Percentiles rank a stretch among this genome's conserved stretches.
Evolutionary conservation across 1,284 basidiomycete species (phyloP).

Genomic region (Tilletia setariae): DNA sequence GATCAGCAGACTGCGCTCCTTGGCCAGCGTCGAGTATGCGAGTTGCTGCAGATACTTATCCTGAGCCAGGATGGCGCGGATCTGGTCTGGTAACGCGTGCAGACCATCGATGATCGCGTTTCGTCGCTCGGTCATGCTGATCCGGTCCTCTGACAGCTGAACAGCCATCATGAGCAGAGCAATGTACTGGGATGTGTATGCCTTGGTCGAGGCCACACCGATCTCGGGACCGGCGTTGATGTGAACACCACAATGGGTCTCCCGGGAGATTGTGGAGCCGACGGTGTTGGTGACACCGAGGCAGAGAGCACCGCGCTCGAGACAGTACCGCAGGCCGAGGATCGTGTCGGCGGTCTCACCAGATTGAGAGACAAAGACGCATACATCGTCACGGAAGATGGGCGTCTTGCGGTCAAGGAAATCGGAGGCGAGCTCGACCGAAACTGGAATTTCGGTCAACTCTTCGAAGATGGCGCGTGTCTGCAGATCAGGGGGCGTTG

Average conservation of each 20-base stretch:
- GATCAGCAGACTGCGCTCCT: slow-evolving; percentile 83
- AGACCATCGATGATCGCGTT: slow-evolving; percentile 92
- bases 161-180: slow-evolving; percentile 97
- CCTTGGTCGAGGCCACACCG: slow-evolving; percentile 99
- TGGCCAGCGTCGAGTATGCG: slow-evolving; percentile 71
- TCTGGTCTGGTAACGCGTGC: slow-evolving; percentile 82
- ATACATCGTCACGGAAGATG: slow-evolving; percentile 98
- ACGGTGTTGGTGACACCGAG: slow-evolving; percentile 96
- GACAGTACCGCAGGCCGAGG: slow-evolving; percentile 89
- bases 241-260: slow-evolving; percentile 93
- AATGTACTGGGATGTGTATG: slow-evolving; percentile 99
- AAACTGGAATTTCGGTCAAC: slow-evolving; percentile 96
- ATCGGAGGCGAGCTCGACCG: slow-evolving; percentile 94
- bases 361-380: slow-evolving; percentile 94
- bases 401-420: slow-evolving; percentile 98
- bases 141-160: slow-evolving; percentile 92
- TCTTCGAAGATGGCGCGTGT: slow-evolving; percentile 97
- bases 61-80: slow-evolving; percentile 78
- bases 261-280: slow-evolving; percentile 94
- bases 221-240: slow-evolving; percentile 99
- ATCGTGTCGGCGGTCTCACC: slow-evolving; percentile 99
- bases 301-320: slow-evolving; percentile 88
- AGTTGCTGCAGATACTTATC: slow-evolving; percentile 71
- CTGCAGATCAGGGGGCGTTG: too few species aligned
- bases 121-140: slow-evolving; percentile 83